A percentile compares a stretch with the other conserved stretches of the same genome.
Conservation (phyloP, 2,329 filamentous ascomycete genomes). For the Dothideomycetidae sp. region DNA sequence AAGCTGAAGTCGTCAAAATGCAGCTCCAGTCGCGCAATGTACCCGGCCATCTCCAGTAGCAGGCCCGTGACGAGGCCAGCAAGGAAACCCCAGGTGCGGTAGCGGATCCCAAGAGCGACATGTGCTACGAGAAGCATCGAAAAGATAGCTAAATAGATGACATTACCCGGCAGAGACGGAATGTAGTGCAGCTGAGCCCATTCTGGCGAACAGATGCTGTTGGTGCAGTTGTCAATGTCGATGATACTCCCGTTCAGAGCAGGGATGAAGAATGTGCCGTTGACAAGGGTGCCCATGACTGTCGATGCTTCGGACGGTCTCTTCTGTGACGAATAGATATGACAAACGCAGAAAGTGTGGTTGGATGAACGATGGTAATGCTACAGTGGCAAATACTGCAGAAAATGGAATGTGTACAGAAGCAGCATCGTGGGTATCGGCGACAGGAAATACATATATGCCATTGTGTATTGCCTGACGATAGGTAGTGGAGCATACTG, state of each 20-base stretch:
- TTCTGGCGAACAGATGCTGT: constrained; percentile 20
- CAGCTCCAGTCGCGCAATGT: constrained; percentile 40
- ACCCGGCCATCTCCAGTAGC: constrained; percentile 40
- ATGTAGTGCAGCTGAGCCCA: constrained; percentile 38
- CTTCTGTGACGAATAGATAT: no score
- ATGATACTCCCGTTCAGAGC: constrained; percentile 7
- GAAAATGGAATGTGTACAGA: background rate
- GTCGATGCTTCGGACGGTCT: no score
- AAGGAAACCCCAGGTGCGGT: constrained; percentile 43
- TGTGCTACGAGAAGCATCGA: constrained; percentile 35
- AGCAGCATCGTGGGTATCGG: background rate
- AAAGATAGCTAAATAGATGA: constrained; percentile 40
- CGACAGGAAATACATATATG: background rate
- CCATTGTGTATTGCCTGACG: background rate
- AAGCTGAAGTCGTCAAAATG: constrained; percentile 37
- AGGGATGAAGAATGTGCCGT: constrained; percentile 5
- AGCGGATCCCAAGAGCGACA: constrained; percentile 34
- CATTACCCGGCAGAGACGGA: constrained; percentile 37
- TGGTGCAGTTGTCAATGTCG: constrained; percentile 13
- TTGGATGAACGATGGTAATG: background rate
- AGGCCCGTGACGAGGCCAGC: constrained; percentile 35
- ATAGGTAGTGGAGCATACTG: background rate
- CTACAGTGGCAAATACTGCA: background rate
- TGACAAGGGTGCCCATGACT: constrained; percentile 5
- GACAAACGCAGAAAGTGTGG: background rate